These are phyloP conservation scores for Vanderwaltozyma tropicalis DNA, from an alignment of 805 yeast species.

Conservation along the genomic window DNA sequence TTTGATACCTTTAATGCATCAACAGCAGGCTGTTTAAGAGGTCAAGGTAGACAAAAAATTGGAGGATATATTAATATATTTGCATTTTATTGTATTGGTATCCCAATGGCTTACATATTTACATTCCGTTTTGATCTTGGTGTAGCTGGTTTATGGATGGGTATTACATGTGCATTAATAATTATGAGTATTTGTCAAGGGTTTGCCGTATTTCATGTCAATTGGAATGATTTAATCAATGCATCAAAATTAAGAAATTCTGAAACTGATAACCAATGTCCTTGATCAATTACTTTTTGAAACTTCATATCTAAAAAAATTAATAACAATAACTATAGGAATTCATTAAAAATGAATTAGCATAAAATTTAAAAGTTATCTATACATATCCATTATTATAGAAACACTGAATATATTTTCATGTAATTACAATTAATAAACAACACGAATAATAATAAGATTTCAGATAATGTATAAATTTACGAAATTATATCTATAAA, in stretches of 20 bases:
- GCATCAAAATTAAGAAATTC: constrained; percentile 24
- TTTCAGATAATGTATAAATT: too few species aligned
- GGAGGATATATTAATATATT: constrained; percentile 30
- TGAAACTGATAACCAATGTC: constrained; percentile 7
- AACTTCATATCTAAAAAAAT: too few species aligned
- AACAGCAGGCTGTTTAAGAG: constrained; percentile 67
- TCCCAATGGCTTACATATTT: constrained; percentile 48
- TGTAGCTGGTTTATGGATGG: constrained; percentile 56
- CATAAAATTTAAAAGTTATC: too few species aligned
- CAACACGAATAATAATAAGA: too few species aligned
- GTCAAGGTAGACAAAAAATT: constrained; percentile 49
- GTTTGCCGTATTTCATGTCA: constrained; percentile 26
- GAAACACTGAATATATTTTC: too few species aligned
- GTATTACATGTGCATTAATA: constrained; percentile 29
- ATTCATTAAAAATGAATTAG: too few species aligned
- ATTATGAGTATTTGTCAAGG: constrained; percentile 28
- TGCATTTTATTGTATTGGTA: constrained; percentile 41
- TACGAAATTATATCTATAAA: too few species aligned
- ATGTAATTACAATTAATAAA: too few species aligned
- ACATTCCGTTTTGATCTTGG: constrained; percentile 42
- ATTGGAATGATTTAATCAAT: constrained; percentile 21
- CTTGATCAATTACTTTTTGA: too few species aligned
- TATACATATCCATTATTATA: too few species aligned
- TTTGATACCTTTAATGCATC: constrained; percentile 62
- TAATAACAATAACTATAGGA: too few species aligned